These are phyloP conservation scores for Castanea crenata DNA, from an alignment of 306 rosid genomes.

Conservation along the genomic window DNA sequence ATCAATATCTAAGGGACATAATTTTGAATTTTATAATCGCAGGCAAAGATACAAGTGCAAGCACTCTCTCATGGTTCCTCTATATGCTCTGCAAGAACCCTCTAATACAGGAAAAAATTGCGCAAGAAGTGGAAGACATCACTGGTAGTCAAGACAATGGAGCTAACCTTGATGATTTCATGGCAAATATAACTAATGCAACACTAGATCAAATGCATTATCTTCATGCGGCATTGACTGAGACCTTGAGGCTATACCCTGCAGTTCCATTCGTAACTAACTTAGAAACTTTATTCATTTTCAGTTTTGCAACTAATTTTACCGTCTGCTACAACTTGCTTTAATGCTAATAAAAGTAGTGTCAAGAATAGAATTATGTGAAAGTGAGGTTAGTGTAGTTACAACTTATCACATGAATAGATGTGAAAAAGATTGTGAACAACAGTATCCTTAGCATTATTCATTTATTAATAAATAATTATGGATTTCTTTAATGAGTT, in stretches of 20 bases:
- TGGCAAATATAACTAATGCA: constrained; percentile 45
- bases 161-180: constrained; percentile 37
- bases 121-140: constrained; percentile 56
- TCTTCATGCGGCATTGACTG: constrained; percentile 78
- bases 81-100: constrained; percentile 79
- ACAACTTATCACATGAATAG: too few relatives aligned
- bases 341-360: too few relatives aligned
- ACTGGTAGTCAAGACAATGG: constrained; percentile 35
- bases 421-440: too few relatives aligned
- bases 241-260: constrained; percentile 82
- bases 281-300: background rate
- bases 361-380: too few relatives aligned
- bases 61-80: constrained; percentile 78
- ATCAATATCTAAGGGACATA: constrained; percentile 62
- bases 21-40: constrained; percentile 69
- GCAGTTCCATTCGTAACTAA: constrained; percentile 52
- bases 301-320: background rate
- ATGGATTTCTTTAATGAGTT: too few relatives aligned
- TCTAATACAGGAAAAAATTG: constrained; percentile 62
- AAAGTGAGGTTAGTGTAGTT: too few relatives aligned
- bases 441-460: too few relatives aligned
- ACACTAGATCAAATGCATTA: constrained; percentile 69
- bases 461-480: too few relatives aligned
- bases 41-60: constrained; percentile 74
- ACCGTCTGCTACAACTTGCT: background rate